Evolutionary conservation across 2,329 filamentous ascomycete species (phyloP), one percentile per base, ranked within the genome.

Genomic region (Alternaria dauci): DNA sequence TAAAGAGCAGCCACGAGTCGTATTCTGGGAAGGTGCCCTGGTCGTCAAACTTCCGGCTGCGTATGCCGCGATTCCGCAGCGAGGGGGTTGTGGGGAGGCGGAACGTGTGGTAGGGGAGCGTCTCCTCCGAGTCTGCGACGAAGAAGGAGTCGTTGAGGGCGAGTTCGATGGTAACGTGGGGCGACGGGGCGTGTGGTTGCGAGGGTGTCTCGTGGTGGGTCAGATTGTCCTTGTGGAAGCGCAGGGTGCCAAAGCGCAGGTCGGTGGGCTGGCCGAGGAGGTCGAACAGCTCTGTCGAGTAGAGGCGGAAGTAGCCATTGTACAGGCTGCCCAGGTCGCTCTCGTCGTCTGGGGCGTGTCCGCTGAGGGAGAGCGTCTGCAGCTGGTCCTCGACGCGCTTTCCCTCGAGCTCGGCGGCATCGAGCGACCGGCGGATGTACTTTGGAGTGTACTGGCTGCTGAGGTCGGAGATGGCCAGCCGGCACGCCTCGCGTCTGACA

Each of bases 1-100:
- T 77, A 63, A 77, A 77, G 48, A 77, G 70, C 51, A 77, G 60
- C 75, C 75, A 77, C 32, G 75, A 77, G 59, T 77, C 75, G 55
- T 71, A 77, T n/a, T 55, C 61, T 12, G 75, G 75, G 34, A 76
- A 76, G 20, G 64, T 67, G 58, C 74, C 75, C 36, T 66, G 42
- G 51, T 76, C 70, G 25, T 73, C 69, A 6, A 64, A 66, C 34
- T 71, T 73, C 30, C 75, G 55, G 65, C 74, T 75, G 23, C 71
- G 68, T 18, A 77, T 74, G 57, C 75, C 75, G 9, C 73, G 64
- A 63, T 77, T 77, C 58, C 70, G 72, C 53, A 77, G 59, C 12
- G 74, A 76, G 12, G 75, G 74, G 5, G 66, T 46, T 2, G 66
- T 66, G 39, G 75, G 75, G 52, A 77, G 60, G 47, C 67, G 68